Percentiles rank a stretch among this genome's conserved stretches.
phyloP scores from a whole-genome alignment of 2,329 filamentous ascomycete genomes.

The Botrytis cinerea region DNA sequence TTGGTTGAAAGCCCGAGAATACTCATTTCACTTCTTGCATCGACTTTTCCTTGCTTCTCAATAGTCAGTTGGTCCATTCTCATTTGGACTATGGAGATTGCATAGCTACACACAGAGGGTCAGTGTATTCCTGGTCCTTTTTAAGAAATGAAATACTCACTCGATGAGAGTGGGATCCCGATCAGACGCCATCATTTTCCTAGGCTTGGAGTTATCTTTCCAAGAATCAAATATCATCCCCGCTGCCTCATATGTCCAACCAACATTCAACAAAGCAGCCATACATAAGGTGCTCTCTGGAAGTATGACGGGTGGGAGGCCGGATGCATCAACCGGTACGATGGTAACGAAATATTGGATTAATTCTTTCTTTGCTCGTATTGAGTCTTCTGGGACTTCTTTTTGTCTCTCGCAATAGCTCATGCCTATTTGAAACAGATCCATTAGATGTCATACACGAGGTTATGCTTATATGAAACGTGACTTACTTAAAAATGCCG shows the following conservation, averaged over 20 bases:
- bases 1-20: neutral
- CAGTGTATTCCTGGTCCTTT: neutral
- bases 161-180: constrained; percentile 8
- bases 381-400: neutral
- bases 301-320: neutral
- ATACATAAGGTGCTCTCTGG: neutral
- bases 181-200: neutral
- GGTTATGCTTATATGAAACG: no score
- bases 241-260: neutral
- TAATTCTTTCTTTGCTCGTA: neutral
- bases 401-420: neutral
- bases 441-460: no score
- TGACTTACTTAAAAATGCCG: neutral
- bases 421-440: neutral
- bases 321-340: constrained; percentile 7
- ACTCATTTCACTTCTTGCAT: neutral
- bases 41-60: neutral
- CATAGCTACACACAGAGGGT: neutral
- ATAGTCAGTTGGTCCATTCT: neutral
- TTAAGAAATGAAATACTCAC: neutral
- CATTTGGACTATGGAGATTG: neutral
- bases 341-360: neutral
- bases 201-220: neutral
- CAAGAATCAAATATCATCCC: neutral
- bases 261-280: neutral